These are phyloP conservation scores for Parietaria judaica DNA, from an alignment of 306 rosid species.

Conservation along the genomic window DNA sequence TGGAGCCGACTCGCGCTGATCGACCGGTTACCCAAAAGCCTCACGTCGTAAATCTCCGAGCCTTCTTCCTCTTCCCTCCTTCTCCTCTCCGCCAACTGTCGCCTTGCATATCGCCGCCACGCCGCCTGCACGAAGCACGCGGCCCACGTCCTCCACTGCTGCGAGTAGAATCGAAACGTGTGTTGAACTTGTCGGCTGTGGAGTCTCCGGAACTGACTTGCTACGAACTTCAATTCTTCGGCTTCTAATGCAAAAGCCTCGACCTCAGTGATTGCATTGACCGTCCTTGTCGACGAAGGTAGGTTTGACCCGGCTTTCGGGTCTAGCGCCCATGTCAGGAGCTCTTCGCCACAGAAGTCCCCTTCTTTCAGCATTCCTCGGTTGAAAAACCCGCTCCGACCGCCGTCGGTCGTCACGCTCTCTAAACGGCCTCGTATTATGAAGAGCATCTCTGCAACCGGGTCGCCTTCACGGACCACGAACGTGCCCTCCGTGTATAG, in stretches of 20 bases:
- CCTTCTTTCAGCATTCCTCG: conserved; percentile 70
- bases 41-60: conserved; percentile 14
- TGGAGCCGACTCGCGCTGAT: conserved; percentile 25
- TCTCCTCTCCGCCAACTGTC: conserved; percentile 33
- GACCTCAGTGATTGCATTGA: conserved; percentile 71
- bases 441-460: conserved; percentile 80
- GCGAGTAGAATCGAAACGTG: conserved; percentile 84
- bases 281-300: conserved; percentile 89
- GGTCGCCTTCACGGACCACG: conserved; percentile 85
- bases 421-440: conserved; percentile 85
- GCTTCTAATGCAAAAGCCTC: conserved; percentile 93
- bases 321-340: conserved; percentile 88
- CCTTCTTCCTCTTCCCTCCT: conserved; percentile 34
- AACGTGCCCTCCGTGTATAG: conserved; percentile 57
- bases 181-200: conserved; percentile 86
- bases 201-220: conserved; percentile 75
- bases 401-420: conserved; percentile 87
- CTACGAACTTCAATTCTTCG: conserved; percentile 79
- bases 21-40: conserved; percentile 16
- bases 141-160: conserved; percentile 98
- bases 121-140: conserved; percentile 78
- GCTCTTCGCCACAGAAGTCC: conserved; percentile 90
- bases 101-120: conserved; percentile 53
- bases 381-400: conserved; percentile 90
- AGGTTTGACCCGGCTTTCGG: conserved; percentile 65